These are phyloP conservation scores for Tuber indicum DNA, from an alignment of 495 filamentous ascomycete species.

Conservation along the genomic window DNA sequence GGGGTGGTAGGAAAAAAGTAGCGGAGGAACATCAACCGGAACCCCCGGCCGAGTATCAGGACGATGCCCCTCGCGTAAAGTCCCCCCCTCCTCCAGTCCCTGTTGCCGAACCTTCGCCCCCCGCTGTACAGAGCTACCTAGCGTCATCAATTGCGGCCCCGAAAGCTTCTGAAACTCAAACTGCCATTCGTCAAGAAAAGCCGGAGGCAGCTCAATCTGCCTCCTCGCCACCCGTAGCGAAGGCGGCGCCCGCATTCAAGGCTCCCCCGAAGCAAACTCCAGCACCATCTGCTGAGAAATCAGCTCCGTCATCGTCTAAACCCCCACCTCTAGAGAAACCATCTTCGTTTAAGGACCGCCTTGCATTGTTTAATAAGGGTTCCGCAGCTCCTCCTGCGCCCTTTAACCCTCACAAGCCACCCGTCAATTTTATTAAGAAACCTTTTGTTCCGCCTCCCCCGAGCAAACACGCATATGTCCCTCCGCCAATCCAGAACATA, in stretches of 20 bases:
- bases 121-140: not conserved
- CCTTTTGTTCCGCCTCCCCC: slow-evolving; percentile 96
- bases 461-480: slow-evolving; percentile 84
- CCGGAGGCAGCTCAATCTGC: slow-evolving; percentile 39
- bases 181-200: not conserved
- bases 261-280: slow-evolving; percentile 44
- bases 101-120: slow-evolving; percentile 44
- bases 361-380: slow-evolving; percentile 92
- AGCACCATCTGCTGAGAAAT: slow-evolving; percentile 39
- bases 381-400: slow-evolving; percentile 78
- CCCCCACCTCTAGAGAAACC: slow-evolving; percentile 74
- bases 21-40: slow-evolving; percentile 36
- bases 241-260: slow-evolving; percentile 47
- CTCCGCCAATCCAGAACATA: slow-evolving; percentile 59
- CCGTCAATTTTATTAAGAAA: slow-evolving; percentile 80
- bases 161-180: not conserved
- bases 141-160: not conserved
- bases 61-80: slow-evolving; percentile 19
- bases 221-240: slow-evolving; percentile 46
- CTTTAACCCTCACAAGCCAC: slow-evolving; percentile 65
- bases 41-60: slow-evolving; percentile 45
- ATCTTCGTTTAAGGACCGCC: slow-evolving; percentile 84
- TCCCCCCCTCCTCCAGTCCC: slow-evolving; percentile 31
- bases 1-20: slow-evolving; percentile 66
- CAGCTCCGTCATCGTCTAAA: slow-evolving; percentile 42